phyloP scores from a whole-genome alignment of 2,329 filamentous ascomycete species.

The Cladosporium sphaerospermum region DNA sequence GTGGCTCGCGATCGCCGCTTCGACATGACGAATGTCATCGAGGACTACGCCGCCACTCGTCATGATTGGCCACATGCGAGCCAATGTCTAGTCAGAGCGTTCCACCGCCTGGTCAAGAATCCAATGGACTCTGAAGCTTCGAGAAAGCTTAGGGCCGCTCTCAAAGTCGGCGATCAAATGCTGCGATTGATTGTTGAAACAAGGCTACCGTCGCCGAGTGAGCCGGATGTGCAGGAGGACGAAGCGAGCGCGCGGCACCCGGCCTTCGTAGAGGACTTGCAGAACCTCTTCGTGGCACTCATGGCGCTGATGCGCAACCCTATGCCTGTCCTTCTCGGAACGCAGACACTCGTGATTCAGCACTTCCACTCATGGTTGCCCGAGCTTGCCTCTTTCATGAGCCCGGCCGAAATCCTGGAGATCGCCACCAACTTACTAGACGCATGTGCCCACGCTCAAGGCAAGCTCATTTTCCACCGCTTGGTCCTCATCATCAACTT shows the following conservation, averaged over 20 bases:
- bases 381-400: constrained; percentile 70
- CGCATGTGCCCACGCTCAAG: constrained; percentile 78
- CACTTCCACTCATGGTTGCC: constrained; percentile 98
- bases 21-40: constrained; percentile 82
- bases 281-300: constrained; percentile 81
- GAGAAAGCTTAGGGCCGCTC: constrained; percentile 77
- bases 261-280: constrained; percentile 76
- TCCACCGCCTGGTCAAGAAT: constrained; percentile 73
- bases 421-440: constrained; percentile 92
- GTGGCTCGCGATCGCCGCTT: constrained; percentile 94
- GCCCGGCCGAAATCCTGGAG: constrained; percentile 78
- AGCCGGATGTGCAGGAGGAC: constrained; percentile 7
- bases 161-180: constrained; percentile 90
- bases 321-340: constrained; percentile 81
- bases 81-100: constrained; percentile 78
- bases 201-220: constrained; percentile 56
- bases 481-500: constrained; percentile 90
- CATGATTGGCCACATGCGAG: constrained; percentile 94
- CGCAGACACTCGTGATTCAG: constrained; percentile 89
- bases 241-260: constrained; percentile 65
- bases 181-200: constrained; percentile 93
- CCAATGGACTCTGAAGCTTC: constrained; percentile 78
- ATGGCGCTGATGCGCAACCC: constrained; percentile 84
- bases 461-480: constrained; percentile 87
- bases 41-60: constrained; percentile 78